Conservation (phyloP, 1,284 basidiomycete species). For the Ceratobasidium sp. region DNA sequence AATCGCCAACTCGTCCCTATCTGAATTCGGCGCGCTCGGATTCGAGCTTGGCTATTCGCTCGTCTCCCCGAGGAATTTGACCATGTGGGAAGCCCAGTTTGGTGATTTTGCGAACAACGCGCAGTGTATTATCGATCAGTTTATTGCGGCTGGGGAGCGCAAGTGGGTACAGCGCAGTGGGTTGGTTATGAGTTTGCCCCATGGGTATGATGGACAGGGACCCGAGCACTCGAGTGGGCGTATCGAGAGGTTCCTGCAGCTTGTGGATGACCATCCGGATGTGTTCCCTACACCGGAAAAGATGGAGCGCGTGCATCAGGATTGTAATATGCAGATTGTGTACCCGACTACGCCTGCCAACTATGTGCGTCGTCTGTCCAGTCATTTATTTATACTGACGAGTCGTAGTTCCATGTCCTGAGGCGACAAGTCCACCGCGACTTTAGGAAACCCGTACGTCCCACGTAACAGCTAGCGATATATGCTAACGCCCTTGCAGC, state of each 20-base stretch:
- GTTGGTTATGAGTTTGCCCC: slow-evolving; percentile 89
- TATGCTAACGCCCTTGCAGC: slow-evolving; percentile 18
- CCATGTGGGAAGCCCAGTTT: slow-evolving; percentile 99
- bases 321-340: slow-evolving; percentile 99
- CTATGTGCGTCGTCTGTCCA: slow-evolving; percentile 64
- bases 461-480: not conserved
- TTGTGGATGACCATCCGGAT: slow-evolving; percentile 97
- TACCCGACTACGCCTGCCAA: slow-evolving; percentile 95
- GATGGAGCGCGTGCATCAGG: slow-evolving; percentile 95
- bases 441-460: slow-evolving; percentile 87
- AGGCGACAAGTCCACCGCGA: slow-evolving; percentile 95
- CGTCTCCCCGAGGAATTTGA: slow-evolving; percentile 91
- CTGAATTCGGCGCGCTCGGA: slow-evolving; percentile 93
- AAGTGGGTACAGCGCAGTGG: slow-evolving; percentile 98
- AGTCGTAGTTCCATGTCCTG: slow-evolving; percentile 83
- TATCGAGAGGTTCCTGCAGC: slow-evolving; percentile 95
- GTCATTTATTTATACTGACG: slow-evolving; percentile 7
- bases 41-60: slow-evolving; percentile 99
- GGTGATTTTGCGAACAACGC: slow-evolving; percentile 98
- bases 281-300: slow-evolving; percentile 89
- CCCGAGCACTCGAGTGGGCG: slow-evolving; percentile 98
- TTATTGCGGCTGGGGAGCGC: slow-evolving; percentile 95
- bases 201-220: slow-evolving; percentile 99
- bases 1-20: slow-evolving; percentile 96
- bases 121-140: slow-evolving; percentile 99